Base-by-base conservation (phyloP, 306 rosid genomes). In the Dryas alaskensis region DNA sequence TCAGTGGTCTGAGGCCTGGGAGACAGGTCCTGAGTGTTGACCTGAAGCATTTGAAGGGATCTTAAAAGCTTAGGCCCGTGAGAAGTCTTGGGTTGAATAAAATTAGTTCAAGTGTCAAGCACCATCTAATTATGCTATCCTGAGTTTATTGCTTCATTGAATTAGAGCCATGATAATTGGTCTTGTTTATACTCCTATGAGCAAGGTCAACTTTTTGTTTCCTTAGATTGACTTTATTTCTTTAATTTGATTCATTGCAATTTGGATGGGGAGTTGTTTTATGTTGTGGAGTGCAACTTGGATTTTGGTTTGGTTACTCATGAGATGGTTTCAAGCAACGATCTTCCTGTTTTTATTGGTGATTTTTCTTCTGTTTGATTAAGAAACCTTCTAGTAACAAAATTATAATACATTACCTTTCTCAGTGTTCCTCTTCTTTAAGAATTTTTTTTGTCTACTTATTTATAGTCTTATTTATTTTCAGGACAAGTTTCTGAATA, bases 401-500 rank as follows among this genome's bases (percentile, higher is more conserved):
- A 71, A 13, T 8, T 25, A 10, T 17, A 59, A 50, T 55, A 51
- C 12, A 8, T 37, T 60, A 51, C 57, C 50, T 22, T 65, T 19
- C 59, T 45, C 0, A 1, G 7, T 57, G 66, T 64, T 70, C 11
- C 12, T 66, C 1, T 44, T 22, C 12, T 47, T n/a, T 43, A 4
- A 59, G 40, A 72, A 31, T 3, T 10, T 11, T 17, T 43, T 2
- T 60, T 61, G 8, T 57, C 55, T 53, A 75, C 51, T 48, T 42
- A 39, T 74, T 46, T 70, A 31, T 45, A 42, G 11, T 54, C 60
- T 77, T 64, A 25, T 22, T 47, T 40, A 63, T 70, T 75, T 76
- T 17, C 89, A 91, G 99, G 96, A 83, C 60, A 88, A 82, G 55
- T 81, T 91, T 85, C 73, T 88, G 84, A 78, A 69, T 52, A 81